phyloP scores from a whole-genome alignment of 129 eudicot species.

The Tagetes erecta region DNA sequence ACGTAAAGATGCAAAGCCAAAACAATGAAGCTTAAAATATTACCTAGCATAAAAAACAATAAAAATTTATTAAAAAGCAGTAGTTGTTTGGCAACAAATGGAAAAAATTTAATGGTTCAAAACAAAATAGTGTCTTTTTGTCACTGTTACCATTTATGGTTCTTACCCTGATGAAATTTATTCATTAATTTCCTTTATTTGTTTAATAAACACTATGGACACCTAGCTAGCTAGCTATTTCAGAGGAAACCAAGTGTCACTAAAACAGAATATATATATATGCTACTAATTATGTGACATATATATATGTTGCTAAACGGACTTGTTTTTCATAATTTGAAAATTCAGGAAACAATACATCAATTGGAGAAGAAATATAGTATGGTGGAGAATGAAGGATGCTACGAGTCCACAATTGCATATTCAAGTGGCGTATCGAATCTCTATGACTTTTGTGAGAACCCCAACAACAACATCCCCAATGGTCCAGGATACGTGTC shows the following conservation, averaged over 20 bases:
- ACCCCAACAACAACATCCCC: conserved; percentile 36
- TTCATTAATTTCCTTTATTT: no score
- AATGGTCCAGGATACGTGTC: conserved; percentile 27
- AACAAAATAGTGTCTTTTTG: not conserved
- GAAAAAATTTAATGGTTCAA: not conserved
- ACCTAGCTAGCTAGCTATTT: not conserved
- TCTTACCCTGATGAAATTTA: not conserved
- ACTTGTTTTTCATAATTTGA: not conserved
- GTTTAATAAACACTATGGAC: not conserved
- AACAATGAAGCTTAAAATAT: not conserved
- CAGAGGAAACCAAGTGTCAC: not conserved
- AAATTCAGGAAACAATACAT: conserved; percentile 45
- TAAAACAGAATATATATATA: not conserved
- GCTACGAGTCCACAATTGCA: conserved; percentile 40
- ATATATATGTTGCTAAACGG: not conserved
- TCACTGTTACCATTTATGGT: not conserved
- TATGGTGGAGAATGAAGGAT: conserved; percentile 37
- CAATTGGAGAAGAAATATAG: conserved; percentile 47
- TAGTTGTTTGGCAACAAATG: not conserved
- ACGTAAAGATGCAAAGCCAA: not conserved
- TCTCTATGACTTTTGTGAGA: conserved; percentile 43
- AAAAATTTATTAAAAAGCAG: not conserved
- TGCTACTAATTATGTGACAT: not conserved
- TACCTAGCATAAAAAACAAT: not conserved
- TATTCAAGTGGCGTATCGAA: conserved; percentile 46